Evolutionary conservation across 2,329 filamentous ascomycete genomes (phyloP), one percentile per base, ranked within the genome.

Genomic region (Fusarium kyushuense): DNA sequence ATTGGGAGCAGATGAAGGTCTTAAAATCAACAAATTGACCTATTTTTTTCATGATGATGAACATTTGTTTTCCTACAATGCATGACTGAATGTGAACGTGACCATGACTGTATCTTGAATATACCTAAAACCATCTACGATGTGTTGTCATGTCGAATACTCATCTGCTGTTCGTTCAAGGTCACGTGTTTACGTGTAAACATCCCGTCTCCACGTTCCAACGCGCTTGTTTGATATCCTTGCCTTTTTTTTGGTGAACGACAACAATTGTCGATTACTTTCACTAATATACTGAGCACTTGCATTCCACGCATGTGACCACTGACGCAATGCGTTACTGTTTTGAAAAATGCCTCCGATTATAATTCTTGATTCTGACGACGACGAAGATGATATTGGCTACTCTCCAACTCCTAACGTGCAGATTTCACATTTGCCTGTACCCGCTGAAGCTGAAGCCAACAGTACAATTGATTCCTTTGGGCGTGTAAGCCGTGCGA

Each of bases 291-390:
- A 19, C 33, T 61, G 12, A 36, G 42, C 7, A 32, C 11, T 38
- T 12, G 36, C 14, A 47, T 27, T 41, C 42, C n/a, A 47, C 43
- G 30, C 16, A 59, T 58, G 46, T 47, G 35, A 46, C 47, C 14
- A 52, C 27, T 40, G 42, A 30, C 19, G 51, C 32, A n/a, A 55
- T 66, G 65, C 42, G 54, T 42, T 30, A 43, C 16, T 52, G 42
- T 21, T 40, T 32, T 21, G 19, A 48, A 71, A 52, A 21, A 74
- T 74, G 72, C 72, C 71, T 38, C 65, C 72, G 6, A 52, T 60
- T 21, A 65, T 78, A 36, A 81, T 81, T 59, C 79, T 78, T 32
- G 79, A 81, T 63, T 81, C 79, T 17, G 60, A 64, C n/a, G 79
- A 81, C 14, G 79, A 81, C 33, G 79, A 79, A n/a, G 78, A 80